phyloP scores from a whole-genome alignment of 768 basidiomycete genomes.

The Lactifluus subvellereus region DNA sequence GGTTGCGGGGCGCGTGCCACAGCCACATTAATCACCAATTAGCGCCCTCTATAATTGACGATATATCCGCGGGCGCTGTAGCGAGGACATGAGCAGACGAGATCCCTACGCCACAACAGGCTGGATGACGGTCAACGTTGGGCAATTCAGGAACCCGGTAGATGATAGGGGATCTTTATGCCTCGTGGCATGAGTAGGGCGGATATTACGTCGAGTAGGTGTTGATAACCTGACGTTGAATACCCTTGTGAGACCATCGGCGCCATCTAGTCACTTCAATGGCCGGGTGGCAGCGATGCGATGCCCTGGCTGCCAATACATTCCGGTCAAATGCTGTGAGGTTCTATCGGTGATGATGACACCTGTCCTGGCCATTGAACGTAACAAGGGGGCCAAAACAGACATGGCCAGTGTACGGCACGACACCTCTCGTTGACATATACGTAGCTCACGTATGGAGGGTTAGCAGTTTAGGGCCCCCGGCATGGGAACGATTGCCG shows the following conservation, averaged over 20 bases:
- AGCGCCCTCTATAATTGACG: neutral
- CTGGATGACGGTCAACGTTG: neutral
- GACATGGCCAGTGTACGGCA: neutral
- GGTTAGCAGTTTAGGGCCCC: too few relatives aligned
- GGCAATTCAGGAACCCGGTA: neutral
- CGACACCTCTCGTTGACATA: neutral
- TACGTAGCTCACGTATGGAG: neutral
- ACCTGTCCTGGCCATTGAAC: neutral
- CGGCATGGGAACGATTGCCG: neutral
- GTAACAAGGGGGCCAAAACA: neutral
- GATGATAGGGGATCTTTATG: neutral
- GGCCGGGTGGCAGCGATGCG: neutral
- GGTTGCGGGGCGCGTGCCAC: too few relatives aligned
- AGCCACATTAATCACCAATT: too few relatives aligned
- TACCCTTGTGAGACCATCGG: neutral
- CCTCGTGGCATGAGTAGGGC: neutral
- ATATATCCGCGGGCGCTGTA: neutral
- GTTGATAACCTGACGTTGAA: neutral
- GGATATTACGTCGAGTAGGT: constrained; percentile 6
- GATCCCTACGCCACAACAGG: neutral
- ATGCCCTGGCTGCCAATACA: neutral
- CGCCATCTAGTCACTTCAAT: neutral
- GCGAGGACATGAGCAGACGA: neutral
- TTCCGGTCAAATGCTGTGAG: neutral
- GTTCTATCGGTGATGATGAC: neutral